These are phyloP conservation scores for Monascus ruber DNA, from an alignment of 2,329 filamentous ascomycete species.

Conservation along the genomic window DNA sequence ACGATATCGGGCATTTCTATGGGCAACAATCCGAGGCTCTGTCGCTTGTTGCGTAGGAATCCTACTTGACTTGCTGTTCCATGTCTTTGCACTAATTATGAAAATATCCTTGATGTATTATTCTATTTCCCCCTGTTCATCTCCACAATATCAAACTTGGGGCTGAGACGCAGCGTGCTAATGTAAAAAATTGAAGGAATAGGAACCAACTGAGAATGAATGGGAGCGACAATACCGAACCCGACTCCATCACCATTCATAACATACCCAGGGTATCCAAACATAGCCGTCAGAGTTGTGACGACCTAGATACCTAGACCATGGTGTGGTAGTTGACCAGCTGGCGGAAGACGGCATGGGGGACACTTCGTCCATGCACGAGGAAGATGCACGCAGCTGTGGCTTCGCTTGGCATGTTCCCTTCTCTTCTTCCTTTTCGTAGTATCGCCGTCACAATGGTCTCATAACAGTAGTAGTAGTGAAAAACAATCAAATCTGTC, in stretches of 20 bases:
- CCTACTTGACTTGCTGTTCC: too few species aligned
- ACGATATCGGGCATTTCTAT: too few species aligned
- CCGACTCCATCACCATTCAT: neutral
- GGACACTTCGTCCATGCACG: neutral
- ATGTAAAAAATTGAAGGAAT: neutral
- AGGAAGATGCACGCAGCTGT: neutral
- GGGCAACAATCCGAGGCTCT: too few species aligned
- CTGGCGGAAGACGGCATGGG: too few species aligned
- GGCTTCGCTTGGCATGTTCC: neutral
- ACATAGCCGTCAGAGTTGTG: neutral
- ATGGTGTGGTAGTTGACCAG: neutral
- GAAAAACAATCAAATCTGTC: neutral
- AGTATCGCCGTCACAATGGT: neutral
- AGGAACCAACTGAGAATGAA: neutral
- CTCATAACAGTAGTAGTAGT: neutral
- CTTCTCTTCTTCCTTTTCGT: too few species aligned
- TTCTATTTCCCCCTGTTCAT: too few species aligned
- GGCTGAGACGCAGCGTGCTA: too few species aligned
- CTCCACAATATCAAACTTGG: too few species aligned
- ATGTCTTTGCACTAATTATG: too few species aligned
- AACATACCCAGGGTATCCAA: neutral
- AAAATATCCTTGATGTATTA: too few species aligned
- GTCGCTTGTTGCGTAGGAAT: too few species aligned
- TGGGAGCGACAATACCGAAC: neutral
- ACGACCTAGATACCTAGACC: neutral